Evolutionary conservation across 331 rosid genomes (phyloP).

Genomic region (Quercus phellos): DNA sequence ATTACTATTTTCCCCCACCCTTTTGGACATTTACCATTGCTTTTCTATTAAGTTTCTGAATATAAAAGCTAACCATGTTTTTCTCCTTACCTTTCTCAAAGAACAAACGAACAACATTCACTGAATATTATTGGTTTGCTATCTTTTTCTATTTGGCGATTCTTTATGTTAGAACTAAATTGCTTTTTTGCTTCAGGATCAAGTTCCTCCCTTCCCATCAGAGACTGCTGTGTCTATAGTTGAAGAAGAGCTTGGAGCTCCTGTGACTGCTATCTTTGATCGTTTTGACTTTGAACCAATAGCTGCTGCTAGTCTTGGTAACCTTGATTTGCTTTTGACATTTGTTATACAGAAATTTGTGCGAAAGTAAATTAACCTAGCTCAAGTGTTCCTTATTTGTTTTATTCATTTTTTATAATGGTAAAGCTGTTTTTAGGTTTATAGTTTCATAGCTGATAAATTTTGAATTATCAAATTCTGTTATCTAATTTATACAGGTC

Average conservation of each 20-base stretch:
- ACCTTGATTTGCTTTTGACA: slow-evolving; percentile 19
- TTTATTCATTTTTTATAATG: background rate
- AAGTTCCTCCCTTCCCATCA: slow-evolving; percentile 98
- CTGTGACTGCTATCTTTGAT: slow-evolving; percentile 63
- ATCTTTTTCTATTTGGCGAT: background rate
- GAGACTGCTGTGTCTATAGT: slow-evolving; percentile 74
- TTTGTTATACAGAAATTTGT: background rate
- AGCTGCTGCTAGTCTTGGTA: slow-evolving; percentile 99
- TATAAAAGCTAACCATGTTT: background rate
- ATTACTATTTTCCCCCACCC: background rate
- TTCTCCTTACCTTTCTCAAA: background rate
- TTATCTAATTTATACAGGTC: slow-evolving; percentile 41
- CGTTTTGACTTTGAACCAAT: slow-evolving; percentile 89
- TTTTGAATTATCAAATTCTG: background rate
- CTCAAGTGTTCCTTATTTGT: background rate
- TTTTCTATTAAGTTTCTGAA: background rate
- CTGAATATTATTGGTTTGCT: background rate
- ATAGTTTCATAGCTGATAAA: background rate
- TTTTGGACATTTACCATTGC: background rate
- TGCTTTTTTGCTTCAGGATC: slow-evolving; percentile 60
- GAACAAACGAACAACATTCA: background rate
- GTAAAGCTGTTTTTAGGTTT: background rate
- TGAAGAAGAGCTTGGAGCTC: slow-evolving; percentile 91
- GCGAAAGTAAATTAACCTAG: background rate
- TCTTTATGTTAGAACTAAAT: background rate